A percentile compares a stretch with the other conserved stretches of the same genome.
Conservation (phyloP, 441 rosid species). For the Sinapis alba region DNA sequence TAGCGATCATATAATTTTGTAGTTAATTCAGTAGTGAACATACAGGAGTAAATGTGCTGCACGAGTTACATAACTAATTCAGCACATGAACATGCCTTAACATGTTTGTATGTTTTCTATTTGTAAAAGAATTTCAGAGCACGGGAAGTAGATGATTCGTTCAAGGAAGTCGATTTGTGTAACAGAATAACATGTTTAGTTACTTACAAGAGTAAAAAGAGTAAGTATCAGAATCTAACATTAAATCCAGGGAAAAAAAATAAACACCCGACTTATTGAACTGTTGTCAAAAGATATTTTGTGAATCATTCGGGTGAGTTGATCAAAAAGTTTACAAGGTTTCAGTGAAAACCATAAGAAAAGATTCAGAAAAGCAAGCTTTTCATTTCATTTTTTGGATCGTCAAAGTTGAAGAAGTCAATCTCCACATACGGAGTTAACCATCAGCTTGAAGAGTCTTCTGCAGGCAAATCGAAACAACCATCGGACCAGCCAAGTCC, state of each 20-base stretch:
- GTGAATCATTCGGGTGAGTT: neutral
- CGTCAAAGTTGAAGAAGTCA: slow-evolving; percentile 20
- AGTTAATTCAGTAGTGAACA: neutral
- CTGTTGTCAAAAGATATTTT: neutral
- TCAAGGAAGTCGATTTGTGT: neutral
- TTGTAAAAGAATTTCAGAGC: neutral
- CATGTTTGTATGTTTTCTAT: neutral
- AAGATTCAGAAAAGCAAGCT: neutral
- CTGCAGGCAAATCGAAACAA: slow-evolving; percentile 68
- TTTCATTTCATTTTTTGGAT: slow-evolving; percentile 7
- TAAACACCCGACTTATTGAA: neutral
- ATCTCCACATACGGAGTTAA: slow-evolving; percentile 36
- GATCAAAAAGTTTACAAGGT: neutral
- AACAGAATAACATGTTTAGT: neutral
- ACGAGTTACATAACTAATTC: neutral
- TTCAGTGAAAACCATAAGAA: neutral
- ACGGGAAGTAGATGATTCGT: neutral
- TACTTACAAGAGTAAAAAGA: neutral
- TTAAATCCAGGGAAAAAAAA: neutral
- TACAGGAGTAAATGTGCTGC: too few relatives aligned
- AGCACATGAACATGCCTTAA: neutral
- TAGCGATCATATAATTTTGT: neutral
- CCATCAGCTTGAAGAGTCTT: slow-evolving; percentile 57
- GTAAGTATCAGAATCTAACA: neutral
- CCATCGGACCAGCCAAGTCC: slow-evolving; percentile 79